These are phyloP conservation scores for Rhinocladiella mackenziei DNA, from an alignment of 2,329 filamentous ascomycete genomes.

Conservation along the genomic window DNA sequence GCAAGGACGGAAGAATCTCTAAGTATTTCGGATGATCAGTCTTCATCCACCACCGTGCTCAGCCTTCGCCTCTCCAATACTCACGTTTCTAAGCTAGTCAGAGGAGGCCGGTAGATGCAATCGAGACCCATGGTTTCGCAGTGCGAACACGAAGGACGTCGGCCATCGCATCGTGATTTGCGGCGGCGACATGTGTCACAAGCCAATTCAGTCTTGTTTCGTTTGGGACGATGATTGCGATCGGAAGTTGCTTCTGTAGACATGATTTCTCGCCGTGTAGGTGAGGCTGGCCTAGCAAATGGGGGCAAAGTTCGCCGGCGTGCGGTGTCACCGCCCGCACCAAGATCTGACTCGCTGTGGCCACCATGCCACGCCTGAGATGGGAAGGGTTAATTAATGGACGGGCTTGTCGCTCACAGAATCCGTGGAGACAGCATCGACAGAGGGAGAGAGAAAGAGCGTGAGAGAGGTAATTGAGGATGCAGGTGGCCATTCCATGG, in stretches of 20 bases:
- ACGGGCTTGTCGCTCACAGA: too few species aligned
- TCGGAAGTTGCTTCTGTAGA: constrained; percentile 1
- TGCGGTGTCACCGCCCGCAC: too few species aligned
- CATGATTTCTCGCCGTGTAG: too few species aligned
- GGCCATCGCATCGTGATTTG: constrained; percentile 8
- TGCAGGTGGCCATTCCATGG: too few species aligned
- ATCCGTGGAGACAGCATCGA: too few species aligned
- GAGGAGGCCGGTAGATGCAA: constrained; percentile 8
- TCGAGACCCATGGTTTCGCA: constrained; percentile 6
- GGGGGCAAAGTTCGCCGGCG: too few species aligned
- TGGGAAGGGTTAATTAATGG: too few species aligned
- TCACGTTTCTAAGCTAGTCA: constrained; percentile 10
- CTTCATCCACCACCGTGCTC: not conserved
- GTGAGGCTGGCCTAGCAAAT: not conserved
- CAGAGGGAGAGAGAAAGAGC: too few species aligned
- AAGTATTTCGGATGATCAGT: too few species aligned
- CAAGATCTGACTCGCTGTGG: too few species aligned
- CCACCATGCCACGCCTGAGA: too few species aligned
- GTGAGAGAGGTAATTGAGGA: too few species aligned
- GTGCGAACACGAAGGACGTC: constrained; percentile 9
- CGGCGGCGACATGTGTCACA: constrained; percentile 9
- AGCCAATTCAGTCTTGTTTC: constrained; percentile 12
- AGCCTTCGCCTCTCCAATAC: not conserved
- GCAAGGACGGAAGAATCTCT: constrained; percentile 10
- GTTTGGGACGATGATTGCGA: constrained; percentile 6